A percentile compares a stretch with the other conserved stretches of the same genome.
Conservation (phyloP, 1,284 basidiomycete species). For the Ustilago trichophora region DNA sequence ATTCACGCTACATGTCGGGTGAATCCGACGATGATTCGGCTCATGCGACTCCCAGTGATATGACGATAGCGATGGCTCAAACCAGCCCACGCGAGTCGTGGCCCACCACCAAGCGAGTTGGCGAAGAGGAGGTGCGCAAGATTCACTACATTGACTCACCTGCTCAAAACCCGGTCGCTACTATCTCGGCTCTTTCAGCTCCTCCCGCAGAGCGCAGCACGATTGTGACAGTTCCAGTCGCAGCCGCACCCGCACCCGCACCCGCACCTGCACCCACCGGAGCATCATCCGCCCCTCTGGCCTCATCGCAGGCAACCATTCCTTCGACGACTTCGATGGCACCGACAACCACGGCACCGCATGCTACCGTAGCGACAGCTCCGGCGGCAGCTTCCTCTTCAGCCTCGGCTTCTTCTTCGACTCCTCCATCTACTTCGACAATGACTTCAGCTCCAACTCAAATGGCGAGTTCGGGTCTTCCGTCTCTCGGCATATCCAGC, state of each 20-base stretch:
- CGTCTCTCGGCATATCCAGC: no score
- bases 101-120: conserved; percentile 6
- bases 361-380: no score
- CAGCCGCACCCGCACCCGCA: background rate
- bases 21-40: conserved; percentile 47
- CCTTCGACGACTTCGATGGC: background rate
- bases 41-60: conserved; percentile 32
- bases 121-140: conserved; percentile 32
- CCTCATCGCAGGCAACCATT: no score
- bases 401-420: no score
- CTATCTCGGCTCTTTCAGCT: background rate
- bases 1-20: conserved; percentile 19
- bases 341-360: no score
- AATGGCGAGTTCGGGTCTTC: no score
- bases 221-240: background rate
- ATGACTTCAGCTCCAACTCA: no score
- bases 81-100: conserved; percentile 4
- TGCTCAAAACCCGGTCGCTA: background rate
- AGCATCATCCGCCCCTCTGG: no score
- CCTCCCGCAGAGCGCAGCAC: no score
- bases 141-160: conserved; percentile 45
- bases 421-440: no score
- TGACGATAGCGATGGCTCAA: conserved; percentile 13
- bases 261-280: no score
- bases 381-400: no score